A percentile compares a stretch with the other conserved stretches of the same genome.
Conservation (phyloP, 768 basidiomycete species). For the Boletus huronensis region DNA sequence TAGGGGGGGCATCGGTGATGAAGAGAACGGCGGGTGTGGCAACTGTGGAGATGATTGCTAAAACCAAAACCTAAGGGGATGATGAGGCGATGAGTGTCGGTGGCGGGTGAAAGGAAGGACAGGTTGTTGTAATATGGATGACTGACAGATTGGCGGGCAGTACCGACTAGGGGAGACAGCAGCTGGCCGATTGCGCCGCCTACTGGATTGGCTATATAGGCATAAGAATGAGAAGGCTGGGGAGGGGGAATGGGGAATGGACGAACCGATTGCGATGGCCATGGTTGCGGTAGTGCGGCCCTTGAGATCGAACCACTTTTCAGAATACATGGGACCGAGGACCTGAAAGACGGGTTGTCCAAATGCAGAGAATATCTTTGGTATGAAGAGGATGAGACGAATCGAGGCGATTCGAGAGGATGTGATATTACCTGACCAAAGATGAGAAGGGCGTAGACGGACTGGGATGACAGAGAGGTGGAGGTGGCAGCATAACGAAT, state of each 20-base stretch:
- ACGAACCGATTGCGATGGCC: conserved; percentile 45
- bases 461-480: conserved; percentile 44
- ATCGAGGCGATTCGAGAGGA: neutral
- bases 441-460: conserved; percentile 65
- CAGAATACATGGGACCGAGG: conserved; percentile 76
- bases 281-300: conserved; percentile 79
- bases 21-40: conserved; percentile 56
- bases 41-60: conserved; percentile 69
- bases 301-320: conserved; percentile 76
- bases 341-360: conserved; percentile 75
- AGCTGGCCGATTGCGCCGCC: conserved; percentile 74
- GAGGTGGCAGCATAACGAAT: conserved; percentile 71
- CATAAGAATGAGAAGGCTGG: neutral
- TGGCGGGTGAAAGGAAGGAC: neutral
- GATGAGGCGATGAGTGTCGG: neutral
- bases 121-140: neutral
- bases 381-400: neutral
- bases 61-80: conserved; percentile 53
- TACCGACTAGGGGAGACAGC: conserved; percentile 58
- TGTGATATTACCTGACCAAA: conserved; percentile 56
- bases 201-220: conserved; percentile 59
- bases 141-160: conserved; percentile 56
- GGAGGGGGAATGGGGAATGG: neutral
- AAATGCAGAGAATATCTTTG: conserved; percentile 57
- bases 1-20: conserved; percentile 60